Base-by-base conservation (phyloP, 2,329 filamentous ascomycete genomes). In the Didymella segeticola region DNA sequence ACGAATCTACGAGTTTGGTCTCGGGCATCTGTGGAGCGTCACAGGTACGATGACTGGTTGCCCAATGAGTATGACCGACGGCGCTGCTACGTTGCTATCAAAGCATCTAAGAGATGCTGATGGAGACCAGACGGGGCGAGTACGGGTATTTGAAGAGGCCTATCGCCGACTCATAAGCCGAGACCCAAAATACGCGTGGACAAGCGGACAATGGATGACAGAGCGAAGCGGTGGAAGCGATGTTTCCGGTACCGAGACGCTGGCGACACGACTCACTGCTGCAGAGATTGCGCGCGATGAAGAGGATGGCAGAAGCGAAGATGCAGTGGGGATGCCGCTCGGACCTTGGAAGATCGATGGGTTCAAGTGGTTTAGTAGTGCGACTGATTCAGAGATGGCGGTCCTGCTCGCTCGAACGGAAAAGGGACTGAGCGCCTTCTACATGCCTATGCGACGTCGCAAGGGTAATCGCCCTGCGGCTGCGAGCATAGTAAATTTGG, bases 121-220 rank as follows among this genome's bases (percentile, higher is more conserved):
- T 56, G 61, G 57, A 0, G 64, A 70, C 19, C 67, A 72, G 37
- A 56, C 60, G 1, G 69, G 69, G 4, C 61, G 66, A 3, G 73
- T 74, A 7, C 60, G 61, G 15, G 80, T 86, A 0, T 79, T 86
- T 41, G 75, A 80, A 30, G 78, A 82, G 33, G 83, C 82, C 3
- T 85, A 80, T 58, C 65, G 73, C 5, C 80, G 81, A 11, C 74
- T 89, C 3, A 83, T 77, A 1, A 83, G 81, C 4, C 77, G 82
- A 4, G 79, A 87, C 47, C 74, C 78, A 0, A 48, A 63, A 0
- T 60, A 72, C 15, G 83, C 84, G 0, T 91, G 88, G 88, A 91
- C 87, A 0, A 88, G 83, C 33, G 88, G 88, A 0, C 88, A 91
- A 68, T 91, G 89, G 88, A 90, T 91, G 88, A 91, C 88, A 0